Percentiles rank a stretch among this genome's conserved stretches.
Evolutionary conservation across 805 yeast species (phyloP).

Genomic region (Suhomyces tanzawaensis): DNA sequence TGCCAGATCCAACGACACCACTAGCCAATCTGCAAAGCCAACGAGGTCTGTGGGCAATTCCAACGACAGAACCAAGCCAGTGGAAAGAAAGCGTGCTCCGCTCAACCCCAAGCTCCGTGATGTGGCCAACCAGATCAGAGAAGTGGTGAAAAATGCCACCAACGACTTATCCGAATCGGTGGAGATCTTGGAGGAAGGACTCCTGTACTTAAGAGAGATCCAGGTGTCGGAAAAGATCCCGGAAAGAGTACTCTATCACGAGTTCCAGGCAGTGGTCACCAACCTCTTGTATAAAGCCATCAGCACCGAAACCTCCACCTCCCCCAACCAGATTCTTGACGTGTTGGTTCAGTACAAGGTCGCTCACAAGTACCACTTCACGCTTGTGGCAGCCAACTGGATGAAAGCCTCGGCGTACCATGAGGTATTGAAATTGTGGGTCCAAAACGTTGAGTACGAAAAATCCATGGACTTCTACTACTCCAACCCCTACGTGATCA

Average conservation of each 20-base stretch:
- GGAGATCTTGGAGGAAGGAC: slow-evolving; percentile 41
- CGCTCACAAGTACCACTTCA: slow-evolving; percentile 35
- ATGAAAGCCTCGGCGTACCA: slow-evolving; percentile 20
- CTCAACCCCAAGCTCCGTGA: slow-evolving; percentile 32
- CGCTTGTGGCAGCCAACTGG: slow-evolving; percentile 17
- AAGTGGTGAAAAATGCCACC: slow-evolving; percentile 19
- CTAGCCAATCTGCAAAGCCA: background rate
- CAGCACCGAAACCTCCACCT: background rate
- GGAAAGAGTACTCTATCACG: slow-evolving; percentile 21
- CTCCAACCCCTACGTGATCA: slow-evolving; percentile 7
- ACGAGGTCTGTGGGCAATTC: background rate
- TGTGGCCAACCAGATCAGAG: slow-evolving; percentile 30
- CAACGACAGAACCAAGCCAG: background rate
- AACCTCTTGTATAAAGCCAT: slow-evolving; percentile 20
- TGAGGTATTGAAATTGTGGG: slow-evolving; percentile 32
- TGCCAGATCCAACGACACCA: background rate
- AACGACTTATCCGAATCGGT: slow-evolving; percentile 26
- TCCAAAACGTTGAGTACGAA: slow-evolving; percentile 28
- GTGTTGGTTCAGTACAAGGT: slow-evolving; percentile 26
- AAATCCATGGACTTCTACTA: slow-evolving; percentile 7
- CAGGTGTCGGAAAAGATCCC: slow-evolving; percentile 32
- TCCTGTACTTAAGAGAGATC: slow-evolving; percentile 36
- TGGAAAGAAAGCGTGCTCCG: slow-evolving; percentile 1
- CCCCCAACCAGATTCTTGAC: slow-evolving; percentile 23
- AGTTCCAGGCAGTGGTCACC: slow-evolving; percentile 29